phyloP scores from a whole-genome alignment of 257 asterid genomes.

The Nicotiana sylvestris region DNA sequence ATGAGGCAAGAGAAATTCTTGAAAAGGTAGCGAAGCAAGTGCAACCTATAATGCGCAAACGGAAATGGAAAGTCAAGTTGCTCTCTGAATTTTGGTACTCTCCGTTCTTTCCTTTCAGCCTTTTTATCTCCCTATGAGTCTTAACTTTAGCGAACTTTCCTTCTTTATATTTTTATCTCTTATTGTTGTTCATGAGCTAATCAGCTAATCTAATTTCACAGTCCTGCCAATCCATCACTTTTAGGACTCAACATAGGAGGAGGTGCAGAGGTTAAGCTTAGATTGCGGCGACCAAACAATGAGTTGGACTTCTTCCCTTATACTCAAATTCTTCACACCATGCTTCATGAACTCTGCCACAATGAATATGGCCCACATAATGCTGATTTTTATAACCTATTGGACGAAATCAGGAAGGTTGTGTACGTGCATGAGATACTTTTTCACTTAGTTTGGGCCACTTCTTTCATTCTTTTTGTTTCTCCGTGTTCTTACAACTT shows the following conservation, averaged over 20 bases:
- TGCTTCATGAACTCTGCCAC: conserved; percentile 97
- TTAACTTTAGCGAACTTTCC: not conserved
- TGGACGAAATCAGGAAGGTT: conserved; percentile 81
- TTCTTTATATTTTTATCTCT: not conserved
- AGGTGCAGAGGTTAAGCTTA: conserved; percentile 71
- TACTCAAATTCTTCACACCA: conserved; percentile 62
- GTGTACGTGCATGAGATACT: not conserved
- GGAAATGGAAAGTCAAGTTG: conserved; percentile 72
- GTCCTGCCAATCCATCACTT: conserved; percentile 67
- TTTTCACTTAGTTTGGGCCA: not conserved
- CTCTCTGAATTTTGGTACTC: conserved; percentile 81
- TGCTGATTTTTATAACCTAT: conserved; percentile 75
- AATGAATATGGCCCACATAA: conserved; percentile 73
- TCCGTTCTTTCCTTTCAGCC: not conserved
- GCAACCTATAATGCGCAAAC: conserved; percentile 73
- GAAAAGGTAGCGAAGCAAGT: conserved; percentile 82
- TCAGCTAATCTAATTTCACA: conserved; percentile 25
- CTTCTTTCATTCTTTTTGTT: not conserved
- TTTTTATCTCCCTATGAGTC: not conserved
- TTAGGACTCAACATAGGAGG: conserved; percentile 72
- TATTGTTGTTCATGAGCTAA: conserved; percentile 13
- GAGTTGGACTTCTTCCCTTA: conserved; percentile 76
- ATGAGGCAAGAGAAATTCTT: conserved; percentile 71
- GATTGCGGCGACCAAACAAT: conserved; percentile 71
- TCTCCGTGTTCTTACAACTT: not conserved